A percentile compares a stretch with the other conserved stretches of the same genome.
Evolutionary conservation across 495 filamentous ascomycete species (phyloP).

Genomic region (Penicillium crystallinum): DNA sequence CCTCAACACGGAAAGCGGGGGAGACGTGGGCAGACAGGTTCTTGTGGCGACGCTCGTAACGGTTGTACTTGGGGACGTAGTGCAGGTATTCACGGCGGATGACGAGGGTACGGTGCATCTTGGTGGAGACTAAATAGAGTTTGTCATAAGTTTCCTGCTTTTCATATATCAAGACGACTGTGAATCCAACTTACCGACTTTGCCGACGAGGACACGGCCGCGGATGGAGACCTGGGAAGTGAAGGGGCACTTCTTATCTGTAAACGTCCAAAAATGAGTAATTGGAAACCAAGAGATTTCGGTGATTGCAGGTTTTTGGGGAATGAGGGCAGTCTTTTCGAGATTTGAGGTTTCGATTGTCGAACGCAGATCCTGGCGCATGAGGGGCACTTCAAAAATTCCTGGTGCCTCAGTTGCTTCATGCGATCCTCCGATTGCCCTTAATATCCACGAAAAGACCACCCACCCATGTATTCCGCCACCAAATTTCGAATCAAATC

Average conservation of each 20-base stretch:
- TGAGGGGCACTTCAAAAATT: background rate
- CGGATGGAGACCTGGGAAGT: constrained; percentile 96
- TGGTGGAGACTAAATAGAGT: constrained; percentile 67
- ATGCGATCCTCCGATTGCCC: constrained; percentile 7
- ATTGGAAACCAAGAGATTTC: background rate
- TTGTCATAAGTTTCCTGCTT: background rate
- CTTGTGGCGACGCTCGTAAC: constrained; percentile 99
- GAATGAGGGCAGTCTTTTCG: constrained; percentile 11
- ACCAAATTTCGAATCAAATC: constrained; percentile 12
- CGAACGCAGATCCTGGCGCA: background rate
- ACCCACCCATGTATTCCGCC: constrained; percentile 16
- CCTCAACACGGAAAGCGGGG: constrained; percentile 99
- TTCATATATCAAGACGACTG: too few relatives aligned
- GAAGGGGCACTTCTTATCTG: constrained; percentile 99
- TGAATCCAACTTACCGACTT: constrained; percentile 51
- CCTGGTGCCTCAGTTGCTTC: background rate
- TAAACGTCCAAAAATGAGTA: constrained; percentile 27
- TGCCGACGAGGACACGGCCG: constrained; percentile 98
- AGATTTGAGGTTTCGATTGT: background rate
- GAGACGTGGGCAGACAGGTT: constrained; percentile 98
- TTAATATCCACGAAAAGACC: constrained; percentile 25
- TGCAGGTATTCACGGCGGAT: constrained; percentile 99
- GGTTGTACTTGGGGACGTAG: constrained; percentile 96
- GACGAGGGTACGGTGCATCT: constrained; percentile 99
- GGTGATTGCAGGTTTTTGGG: constrained; percentile 9